Conservation (phyloP, 1,139 yeast genomes). For the Saccharomycopsis hybrid region DNA sequence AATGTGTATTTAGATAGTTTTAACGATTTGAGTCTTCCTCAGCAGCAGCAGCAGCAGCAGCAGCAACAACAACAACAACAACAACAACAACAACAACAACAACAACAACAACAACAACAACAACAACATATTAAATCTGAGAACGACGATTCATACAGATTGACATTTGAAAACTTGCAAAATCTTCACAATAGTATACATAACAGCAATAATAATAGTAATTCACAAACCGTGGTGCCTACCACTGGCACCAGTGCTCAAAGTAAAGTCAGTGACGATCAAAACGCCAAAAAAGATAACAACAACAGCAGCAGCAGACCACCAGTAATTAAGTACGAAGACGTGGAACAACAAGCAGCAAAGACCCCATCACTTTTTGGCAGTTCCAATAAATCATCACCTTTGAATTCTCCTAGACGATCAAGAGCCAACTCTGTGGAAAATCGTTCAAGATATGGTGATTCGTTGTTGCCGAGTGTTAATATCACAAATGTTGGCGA, state of each 20-base stretch:
- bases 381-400: constrained; percentile 15
- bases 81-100: too few species aligned
- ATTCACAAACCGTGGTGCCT: too few species aligned
- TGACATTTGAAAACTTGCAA: constrained; percentile 13
- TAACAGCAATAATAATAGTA: too few species aligned
- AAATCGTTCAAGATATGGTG: constrained; percentile 2
- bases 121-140: too few species aligned
- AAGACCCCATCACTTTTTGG: constrained; percentile 18
- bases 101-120: too few species aligned
- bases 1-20: constrained; percentile 2
- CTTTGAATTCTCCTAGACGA: constrained; percentile 11
- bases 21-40: too few species aligned
- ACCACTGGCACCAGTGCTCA: too few species aligned
- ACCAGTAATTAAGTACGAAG: constrained; percentile 8
- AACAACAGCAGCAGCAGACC: too few species aligned
- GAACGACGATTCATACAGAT: not conserved
- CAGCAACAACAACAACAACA: too few species aligned
- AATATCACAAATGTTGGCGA: constrained; percentile 3
- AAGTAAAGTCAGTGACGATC: not conserved
- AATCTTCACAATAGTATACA: constrained; percentile 1
- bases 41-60: too few species aligned
- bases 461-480: constrained; percentile 13
- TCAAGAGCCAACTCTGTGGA: constrained; percentile 5
- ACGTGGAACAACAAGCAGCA: constrained; percentile 11
- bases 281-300: not conserved